phyloP scores from a whole-genome alignment of 371 early-diverging fungal species.

The Mortierella sp. region DNA sequence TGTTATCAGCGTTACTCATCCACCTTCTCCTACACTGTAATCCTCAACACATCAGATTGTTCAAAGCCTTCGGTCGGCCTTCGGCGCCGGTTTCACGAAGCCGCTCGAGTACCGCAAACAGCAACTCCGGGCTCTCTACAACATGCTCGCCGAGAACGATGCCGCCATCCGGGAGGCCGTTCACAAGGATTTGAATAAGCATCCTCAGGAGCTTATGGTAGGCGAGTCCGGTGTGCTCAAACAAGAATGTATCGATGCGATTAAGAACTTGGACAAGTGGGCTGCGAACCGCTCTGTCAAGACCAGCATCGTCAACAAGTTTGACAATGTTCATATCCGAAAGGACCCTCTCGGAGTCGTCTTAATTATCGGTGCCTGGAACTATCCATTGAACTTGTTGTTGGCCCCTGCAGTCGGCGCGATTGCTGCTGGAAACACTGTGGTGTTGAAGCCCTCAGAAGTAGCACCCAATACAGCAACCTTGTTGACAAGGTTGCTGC shows the following conservation, averaged over 20 bases:
- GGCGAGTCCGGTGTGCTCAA: conserved; percentile 71
- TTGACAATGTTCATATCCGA: conserved; percentile 54
- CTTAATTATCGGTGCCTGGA: conserved; percentile 86
- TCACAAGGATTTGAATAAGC: conserved; percentile 75
- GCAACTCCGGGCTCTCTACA: conserved; percentile 75
- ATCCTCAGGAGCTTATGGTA: conserved; percentile 59
- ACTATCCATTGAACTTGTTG: conserved; percentile 76
- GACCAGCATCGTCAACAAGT: conserved; percentile 46
- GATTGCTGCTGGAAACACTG: conserved; percentile 92
- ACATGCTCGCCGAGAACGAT: conserved; percentile 75
- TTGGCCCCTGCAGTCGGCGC: conserved; percentile 87
- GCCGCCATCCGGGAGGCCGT: conserved; percentile 71
- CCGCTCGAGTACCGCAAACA: conserved; percentile 73
- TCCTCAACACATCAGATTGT: conserved; percentile 61
- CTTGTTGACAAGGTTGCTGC: conserved; percentile 67
- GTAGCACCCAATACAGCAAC: conserved; percentile 74
- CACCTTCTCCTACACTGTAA: neutral
- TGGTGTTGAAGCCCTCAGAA: conserved; percentile 92
- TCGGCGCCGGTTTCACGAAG: conserved; percentile 67
- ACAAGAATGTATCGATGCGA: conserved; percentile 73
- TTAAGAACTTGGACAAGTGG: conserved; percentile 70
- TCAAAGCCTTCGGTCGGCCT: conserved; percentile 60
- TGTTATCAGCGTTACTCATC: neutral
- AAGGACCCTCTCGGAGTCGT: conserved; percentile 81
- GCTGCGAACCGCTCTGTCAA: conserved; percentile 54